A percentile compares a stretch with the other conserved stretches of the same genome.
These are phyloP conservation scores for Ceratonia siliqua DNA, from an alignment of 306 rosid species.

Conservation along the genomic window DNA sequence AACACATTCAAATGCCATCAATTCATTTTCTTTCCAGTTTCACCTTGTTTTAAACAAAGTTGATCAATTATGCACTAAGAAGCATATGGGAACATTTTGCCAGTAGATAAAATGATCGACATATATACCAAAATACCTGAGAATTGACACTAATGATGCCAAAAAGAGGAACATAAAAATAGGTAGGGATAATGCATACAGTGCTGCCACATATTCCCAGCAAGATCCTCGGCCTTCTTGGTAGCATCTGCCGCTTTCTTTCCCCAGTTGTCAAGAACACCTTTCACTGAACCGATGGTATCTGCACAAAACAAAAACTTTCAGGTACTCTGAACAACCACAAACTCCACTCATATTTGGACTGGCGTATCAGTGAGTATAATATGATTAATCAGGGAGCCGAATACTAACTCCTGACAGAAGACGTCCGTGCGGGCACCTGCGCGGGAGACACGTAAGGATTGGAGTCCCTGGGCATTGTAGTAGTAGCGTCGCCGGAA, in stretches of 20 bases:
- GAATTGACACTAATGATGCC: background rate
- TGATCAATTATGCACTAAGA: background rate
- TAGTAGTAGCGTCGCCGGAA: slow-evolving; percentile 56
- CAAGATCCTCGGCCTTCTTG: slow-evolving; percentile 93
- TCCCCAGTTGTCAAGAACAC: slow-evolving; percentile 81
- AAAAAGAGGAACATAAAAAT: background rate
- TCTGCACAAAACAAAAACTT: slow-evolving; percentile 42
- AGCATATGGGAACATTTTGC: background rate
- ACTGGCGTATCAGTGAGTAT: background rate
- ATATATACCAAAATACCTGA: background rate
- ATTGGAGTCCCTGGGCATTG: slow-evolving; percentile 72
- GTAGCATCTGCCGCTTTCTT: slow-evolving; percentile 94
- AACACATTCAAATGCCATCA: background rate
- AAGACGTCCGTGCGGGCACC: slow-evolving; percentile 44
- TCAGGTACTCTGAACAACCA: background rate
- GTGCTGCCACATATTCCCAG: slow-evolving; percentile 98
- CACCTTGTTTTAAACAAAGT: background rate
- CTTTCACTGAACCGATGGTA: slow-evolving; percentile 80
- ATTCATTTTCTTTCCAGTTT: background rate
- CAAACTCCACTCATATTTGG: background rate
- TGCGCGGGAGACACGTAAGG: slow-evolving; percentile 80
- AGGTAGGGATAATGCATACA: slow-evolving; percentile 43
- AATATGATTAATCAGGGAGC: background rate
- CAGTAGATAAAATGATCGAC: background rate
- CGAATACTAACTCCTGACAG: slow-evolving; percentile 58